Conservation (phyloP, 1,139 yeast species). For the Zhuliangozyma blackwelliae region DNA sequence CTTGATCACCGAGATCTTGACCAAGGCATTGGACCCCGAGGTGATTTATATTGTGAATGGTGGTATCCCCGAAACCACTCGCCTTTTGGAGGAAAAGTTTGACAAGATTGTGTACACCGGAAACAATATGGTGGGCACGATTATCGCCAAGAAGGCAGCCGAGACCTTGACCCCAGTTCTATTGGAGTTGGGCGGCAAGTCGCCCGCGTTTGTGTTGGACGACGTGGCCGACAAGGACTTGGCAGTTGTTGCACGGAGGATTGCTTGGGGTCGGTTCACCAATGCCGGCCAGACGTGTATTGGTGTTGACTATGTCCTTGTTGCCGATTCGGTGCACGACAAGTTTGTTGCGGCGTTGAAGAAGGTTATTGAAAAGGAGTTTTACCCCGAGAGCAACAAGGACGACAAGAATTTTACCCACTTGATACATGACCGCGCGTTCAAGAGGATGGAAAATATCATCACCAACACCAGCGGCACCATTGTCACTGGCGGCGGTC, state of each 20-base stretch:
- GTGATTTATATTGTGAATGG: conserved; percentile 68
- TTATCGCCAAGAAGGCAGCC: conserved; percentile 78
- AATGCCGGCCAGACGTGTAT: conserved; percentile 90
- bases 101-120: conserved; percentile 90
- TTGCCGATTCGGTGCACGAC: conserved; percentile 53
- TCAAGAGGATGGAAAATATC: conserved; percentile 40
- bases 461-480: conserved; percentile 55
- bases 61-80: conserved; percentile 63
- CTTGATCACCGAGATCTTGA: conserved; percentile 51
- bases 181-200: conserved; percentile 87
- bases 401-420: conserved; percentile 52
- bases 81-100: conserved; percentile 57
- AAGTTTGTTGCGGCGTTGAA: conserved; percentile 46
- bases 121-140: conserved; percentile 65
- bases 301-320: conserved; percentile 76
- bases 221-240: conserved; percentile 42
- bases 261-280: conserved; percentile 73
- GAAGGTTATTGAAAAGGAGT: conserved; percentile 27
- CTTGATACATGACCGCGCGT: conserved; percentile 59
- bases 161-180: conserved; percentile 74
- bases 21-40: conserved; percentile 50
- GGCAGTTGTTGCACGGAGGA: conserved; percentile 53
- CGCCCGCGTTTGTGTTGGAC: conserved; percentile 70
- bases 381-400: conserved; percentile 24
- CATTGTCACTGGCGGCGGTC: conserved; percentile 53